Conservation (phyloP, 1,284 basidiomycete genomes). For the Cryptococcus depauperatus region DNA sequence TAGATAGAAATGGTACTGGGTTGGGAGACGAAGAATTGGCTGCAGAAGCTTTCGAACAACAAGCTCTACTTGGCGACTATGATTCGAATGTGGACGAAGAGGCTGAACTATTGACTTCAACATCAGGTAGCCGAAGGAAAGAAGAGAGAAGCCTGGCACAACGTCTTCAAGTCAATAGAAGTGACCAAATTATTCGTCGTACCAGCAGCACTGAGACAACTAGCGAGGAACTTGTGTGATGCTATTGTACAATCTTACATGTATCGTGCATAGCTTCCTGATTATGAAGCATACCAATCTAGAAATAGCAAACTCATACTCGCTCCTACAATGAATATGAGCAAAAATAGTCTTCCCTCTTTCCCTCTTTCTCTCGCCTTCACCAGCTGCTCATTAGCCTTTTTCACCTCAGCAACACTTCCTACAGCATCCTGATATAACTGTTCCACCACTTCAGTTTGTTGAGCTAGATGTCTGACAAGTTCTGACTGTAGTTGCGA, state of each 20-base stretch:
- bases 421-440: conserved; percentile 51
- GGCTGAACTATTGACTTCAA: conserved; percentile 10
- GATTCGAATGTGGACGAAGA: conserved; percentile 18
- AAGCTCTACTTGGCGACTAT: conserved; percentile 33
- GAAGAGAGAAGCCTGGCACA: background rate
- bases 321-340: conserved; percentile 50
- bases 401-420: conserved; percentile 48
- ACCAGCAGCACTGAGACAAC: conserved; percentile 6
- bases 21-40: conserved; percentile 28
- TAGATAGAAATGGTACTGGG: conserved; percentile 20
- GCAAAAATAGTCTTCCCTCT: conserved; percentile 49
- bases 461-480: conserved; percentile 49
- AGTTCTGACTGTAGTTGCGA: conserved; percentile 52
- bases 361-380: conserved; percentile 50
- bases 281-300: conserved; percentile 45
- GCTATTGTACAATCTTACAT: background rate
- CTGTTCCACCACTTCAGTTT: conserved; percentile 50
- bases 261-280: background rate
- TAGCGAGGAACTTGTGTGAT: background rate
- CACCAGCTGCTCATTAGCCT: conserved; percentile 51
- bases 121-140: background rate
- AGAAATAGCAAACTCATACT: conserved; percentile 50
- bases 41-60: conserved; percentile 31
- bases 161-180: background rate
- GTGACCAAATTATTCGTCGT: conserved; percentile 3